Evolutionary conservation across 1,284 basidiomycete genomes (phyloP).

Genomic region (Hemileia vastatrix): DNA sequence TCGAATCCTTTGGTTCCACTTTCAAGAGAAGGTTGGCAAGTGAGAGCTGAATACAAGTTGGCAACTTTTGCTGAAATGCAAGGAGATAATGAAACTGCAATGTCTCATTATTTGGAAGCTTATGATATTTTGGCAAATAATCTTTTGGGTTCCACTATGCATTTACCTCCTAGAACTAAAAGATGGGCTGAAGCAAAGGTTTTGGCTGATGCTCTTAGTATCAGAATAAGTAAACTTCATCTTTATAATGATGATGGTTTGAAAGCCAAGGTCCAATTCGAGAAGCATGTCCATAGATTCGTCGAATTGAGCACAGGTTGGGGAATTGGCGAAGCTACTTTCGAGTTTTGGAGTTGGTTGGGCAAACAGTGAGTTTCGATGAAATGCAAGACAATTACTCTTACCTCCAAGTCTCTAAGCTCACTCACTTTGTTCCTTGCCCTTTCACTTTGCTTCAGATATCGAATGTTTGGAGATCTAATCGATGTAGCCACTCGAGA

Average conservation of each 20-base stretch:
- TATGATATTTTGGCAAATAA: background rate
- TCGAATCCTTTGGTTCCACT: slow-evolving; percentile 52
- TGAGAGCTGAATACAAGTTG: slow-evolving; percentile 91
- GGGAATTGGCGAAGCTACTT: slow-evolving; percentile 92
- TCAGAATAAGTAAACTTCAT: slow-evolving; percentile 72
- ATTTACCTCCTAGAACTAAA: slow-evolving; percentile 81
- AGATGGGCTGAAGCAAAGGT: slow-evolving; percentile 98
- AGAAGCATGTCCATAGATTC: slow-evolving; percentile 71
- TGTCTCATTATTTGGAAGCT: no score
- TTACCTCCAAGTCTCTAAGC: no score
- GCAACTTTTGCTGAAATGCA: slow-evolving; percentile 89
- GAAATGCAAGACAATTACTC: slow-evolving; percentile 80
- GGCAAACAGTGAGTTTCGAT: no score
- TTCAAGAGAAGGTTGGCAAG: slow-evolving; percentile 78
- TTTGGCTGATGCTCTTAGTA: slow-evolving; percentile 75
- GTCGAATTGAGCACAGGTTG: slow-evolving; percentile 77
- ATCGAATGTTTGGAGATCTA: slow-evolving; percentile 76
- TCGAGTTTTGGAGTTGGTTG: slow-evolving; percentile 96
- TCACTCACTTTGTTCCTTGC: no score
- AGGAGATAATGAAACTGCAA: slow-evolving; percentile 74
- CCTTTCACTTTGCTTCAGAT: slow-evolving; percentile 35
- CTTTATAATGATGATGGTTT: slow-evolving; percentile 75
- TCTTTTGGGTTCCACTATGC: slow-evolving; percentile 74
- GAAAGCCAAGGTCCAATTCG: slow-evolving; percentile 67
- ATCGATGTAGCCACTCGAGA: slow-evolving; percentile 65